Evolutionary conservation across 2,329 filamentous ascomycete genomes (phyloP).

Genomic region (Rhytidhysteron rufulum): DNA sequence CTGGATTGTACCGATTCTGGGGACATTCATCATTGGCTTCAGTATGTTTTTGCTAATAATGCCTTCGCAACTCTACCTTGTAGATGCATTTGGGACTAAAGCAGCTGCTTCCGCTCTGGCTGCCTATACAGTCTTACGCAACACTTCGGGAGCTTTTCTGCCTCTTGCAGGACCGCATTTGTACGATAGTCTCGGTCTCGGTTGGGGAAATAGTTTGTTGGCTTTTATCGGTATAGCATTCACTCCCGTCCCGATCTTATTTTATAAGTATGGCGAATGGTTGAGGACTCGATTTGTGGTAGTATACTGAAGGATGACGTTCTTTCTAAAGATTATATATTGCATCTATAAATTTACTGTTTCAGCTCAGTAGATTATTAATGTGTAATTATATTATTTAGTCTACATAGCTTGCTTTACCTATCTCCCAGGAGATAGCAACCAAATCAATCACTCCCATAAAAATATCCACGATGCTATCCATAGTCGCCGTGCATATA

Average conservation of each 20-base stretch:
- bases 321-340: no score
- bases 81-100: constrained; percentile 25
- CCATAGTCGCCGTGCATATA: no score
- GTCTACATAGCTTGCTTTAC: no score
- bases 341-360: no score
- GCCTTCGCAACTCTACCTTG: constrained; percentile 14
- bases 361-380: no score
- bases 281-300: no score
- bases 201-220: constrained; percentile 53
- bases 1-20: constrained; percentile 48
- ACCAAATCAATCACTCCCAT: no score
- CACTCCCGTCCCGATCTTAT: constrained; percentile 35
- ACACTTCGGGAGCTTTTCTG: constrained; percentile 21
- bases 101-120: constrained; percentile 27
- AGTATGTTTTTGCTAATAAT: constrained; percentile 19
- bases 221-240: constrained; percentile 45
- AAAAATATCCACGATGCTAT: no score
- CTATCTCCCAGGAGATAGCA: no score
- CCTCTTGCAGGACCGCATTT: constrained; percentile 23
- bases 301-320: no score
- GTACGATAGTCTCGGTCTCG: constrained; percentile 44
- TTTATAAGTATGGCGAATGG: constrained; percentile 31
- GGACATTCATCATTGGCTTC: constrained; percentile 41
- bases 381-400: no score
- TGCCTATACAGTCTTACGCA: constrained; percentile 24